phyloP scores from a whole-genome alignment of 208 protist species.

The Leishmania turanica region DNA sequence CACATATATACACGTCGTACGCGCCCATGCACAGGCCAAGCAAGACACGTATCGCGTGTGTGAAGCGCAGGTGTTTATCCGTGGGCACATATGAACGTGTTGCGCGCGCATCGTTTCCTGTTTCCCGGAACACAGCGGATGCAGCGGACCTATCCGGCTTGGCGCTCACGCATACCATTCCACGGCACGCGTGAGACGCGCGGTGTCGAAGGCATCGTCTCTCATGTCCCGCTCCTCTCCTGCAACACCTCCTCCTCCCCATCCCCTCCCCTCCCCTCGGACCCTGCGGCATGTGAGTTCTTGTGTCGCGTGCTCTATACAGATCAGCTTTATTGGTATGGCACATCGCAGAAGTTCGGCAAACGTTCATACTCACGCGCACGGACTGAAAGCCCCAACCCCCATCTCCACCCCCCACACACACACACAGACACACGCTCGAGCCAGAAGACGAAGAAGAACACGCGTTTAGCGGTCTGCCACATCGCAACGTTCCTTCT shows the following conservation, averaged over 20 bases:
- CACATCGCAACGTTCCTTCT: background rate
- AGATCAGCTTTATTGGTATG: too few species aligned
- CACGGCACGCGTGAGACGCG: background rate
- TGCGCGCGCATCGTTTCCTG: background rate
- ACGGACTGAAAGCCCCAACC: too few species aligned
- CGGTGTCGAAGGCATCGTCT: background rate
- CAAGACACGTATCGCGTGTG: too few species aligned
- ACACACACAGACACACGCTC: background rate
- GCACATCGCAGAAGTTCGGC: too few species aligned
- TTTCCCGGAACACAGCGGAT: background rate
- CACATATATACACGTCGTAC: too few species aligned
- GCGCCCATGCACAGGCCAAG: too few species aligned
- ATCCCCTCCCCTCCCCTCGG: too few species aligned
- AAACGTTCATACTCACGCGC: too few species aligned
- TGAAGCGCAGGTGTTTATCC: too few species aligned
- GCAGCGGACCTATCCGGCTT: background rate
- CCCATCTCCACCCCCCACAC: background rate
- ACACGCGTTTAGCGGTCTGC: too few species aligned
- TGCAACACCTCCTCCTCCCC: background rate
- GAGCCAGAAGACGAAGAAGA: too few species aligned
- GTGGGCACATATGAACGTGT: too few species aligned
- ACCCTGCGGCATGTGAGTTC: background rate
- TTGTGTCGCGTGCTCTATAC: background rate
- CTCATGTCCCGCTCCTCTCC: background rate
- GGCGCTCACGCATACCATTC: background rate